Conservation (phyloP, 768 basidiomycete species). For the Astraeus odoratus region DNA sequence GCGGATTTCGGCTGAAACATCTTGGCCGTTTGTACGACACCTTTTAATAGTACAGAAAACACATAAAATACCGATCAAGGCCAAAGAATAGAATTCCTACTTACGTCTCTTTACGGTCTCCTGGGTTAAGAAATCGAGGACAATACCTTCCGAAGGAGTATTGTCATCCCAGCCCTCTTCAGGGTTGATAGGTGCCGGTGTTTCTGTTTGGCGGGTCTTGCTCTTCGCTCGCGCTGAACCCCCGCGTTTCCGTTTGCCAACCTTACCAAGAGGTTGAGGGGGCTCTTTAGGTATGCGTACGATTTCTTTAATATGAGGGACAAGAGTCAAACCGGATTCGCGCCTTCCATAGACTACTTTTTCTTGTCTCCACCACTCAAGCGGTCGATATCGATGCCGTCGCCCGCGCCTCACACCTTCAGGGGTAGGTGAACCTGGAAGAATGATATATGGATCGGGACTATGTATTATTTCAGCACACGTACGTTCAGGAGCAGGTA, state of each 20-base stretch:
- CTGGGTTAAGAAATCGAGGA: constrained; percentile 58
- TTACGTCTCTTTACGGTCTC: constrained; percentile 65
- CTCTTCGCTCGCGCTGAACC: constrained; percentile 30
- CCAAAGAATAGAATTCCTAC: constrained; percentile 24
- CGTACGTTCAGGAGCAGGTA: constrained; percentile 19
- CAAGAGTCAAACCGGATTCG: constrained; percentile 41
- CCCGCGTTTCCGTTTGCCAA: constrained; percentile 30
- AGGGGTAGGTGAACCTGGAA: constrained; percentile 20
- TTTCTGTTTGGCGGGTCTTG: constrained; percentile 16
- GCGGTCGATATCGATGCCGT: constrained; percentile 62
- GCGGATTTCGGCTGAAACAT: constrained; percentile 60
- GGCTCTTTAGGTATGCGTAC: constrained; percentile 48
- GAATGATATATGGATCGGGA: constrained; percentile 6
- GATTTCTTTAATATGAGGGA: constrained; percentile 64
- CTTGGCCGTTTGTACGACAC: constrained; percentile 69
- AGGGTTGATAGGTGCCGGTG: constrained; percentile 32
- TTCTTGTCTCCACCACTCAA: constrained; percentile 94
- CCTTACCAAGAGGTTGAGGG: constrained; percentile 39
- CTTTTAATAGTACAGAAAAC: constrained; percentile 30
- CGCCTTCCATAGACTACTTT: constrained; percentile 75
- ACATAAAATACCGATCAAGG: constrained; percentile 3
- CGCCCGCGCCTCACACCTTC: constrained; percentile 62
- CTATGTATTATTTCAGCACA: background rate
- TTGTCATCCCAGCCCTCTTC: constrained; percentile 85
- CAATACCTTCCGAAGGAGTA: constrained; percentile 58